A percentile compares a stretch with the other conserved stretches of the same genome.
phyloP scores from a whole-genome alignment of 345 rosid species.

The Viola odorata region DNA sequence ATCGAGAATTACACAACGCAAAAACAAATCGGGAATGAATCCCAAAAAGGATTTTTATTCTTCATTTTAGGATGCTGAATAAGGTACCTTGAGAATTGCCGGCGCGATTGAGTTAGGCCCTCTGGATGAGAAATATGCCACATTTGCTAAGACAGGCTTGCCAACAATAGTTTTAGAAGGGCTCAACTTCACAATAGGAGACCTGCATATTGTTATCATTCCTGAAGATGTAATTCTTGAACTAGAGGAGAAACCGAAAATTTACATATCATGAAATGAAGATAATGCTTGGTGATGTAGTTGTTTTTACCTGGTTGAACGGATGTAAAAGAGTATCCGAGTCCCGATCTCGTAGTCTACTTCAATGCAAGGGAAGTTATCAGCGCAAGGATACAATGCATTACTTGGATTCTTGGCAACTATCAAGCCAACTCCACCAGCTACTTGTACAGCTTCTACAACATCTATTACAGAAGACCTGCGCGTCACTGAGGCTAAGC shows the following conservation, averaged over 20 bases:
- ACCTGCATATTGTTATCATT: constrained; percentile 13
- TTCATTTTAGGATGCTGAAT: too few species aligned
- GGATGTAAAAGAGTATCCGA: constrained; percentile 51
- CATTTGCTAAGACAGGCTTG: constrained; percentile 25
- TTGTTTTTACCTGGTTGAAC: constrained; percentile 31
- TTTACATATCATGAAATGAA: not conserved
- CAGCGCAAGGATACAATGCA: constrained; percentile 24
- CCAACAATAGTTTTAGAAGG: constrained; percentile 30
- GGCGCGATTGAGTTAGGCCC: constrained; percentile 37
- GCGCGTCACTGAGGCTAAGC: constrained; percentile 31
- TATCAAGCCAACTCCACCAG: constrained; percentile 47
- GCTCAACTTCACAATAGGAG: constrained; percentile 28
- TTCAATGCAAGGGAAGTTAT: constrained; percentile 44
- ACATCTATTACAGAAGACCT: constrained; percentile 14
- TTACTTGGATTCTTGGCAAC: constrained; percentile 49
- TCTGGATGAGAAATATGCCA: constrained; percentile 40
- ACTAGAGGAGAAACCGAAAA: not conserved
- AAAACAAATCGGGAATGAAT: too few species aligned
- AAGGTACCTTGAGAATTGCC: constrained; percentile 40
- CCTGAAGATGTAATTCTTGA: not conserved
- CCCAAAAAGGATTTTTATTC: too few species aligned
- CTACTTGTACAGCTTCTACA: constrained; percentile 19
- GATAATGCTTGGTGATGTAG: too few species aligned
- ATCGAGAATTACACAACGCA: too few species aligned
- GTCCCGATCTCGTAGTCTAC: constrained; percentile 67